These are phyloP conservation scores for Thraustotheca clavata DNA, from an alignment of 352 stramenopile species.

Conservation along the genomic window DNA sequence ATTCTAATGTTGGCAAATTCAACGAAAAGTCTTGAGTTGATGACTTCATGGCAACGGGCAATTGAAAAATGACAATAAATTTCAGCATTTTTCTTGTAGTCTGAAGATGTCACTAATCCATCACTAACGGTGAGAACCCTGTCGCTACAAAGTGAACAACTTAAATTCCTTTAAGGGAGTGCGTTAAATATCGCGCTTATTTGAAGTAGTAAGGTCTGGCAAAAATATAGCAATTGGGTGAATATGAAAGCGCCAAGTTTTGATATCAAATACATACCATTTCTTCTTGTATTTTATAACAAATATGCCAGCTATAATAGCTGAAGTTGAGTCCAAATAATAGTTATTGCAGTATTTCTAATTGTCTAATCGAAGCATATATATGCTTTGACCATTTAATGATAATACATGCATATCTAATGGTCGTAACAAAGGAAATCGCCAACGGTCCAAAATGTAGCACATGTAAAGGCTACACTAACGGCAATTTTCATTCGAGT, in stretches of 20 bases:
- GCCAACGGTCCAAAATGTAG: background rate
- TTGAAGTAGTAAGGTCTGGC: no score
- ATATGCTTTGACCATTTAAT: background rate
- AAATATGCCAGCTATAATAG: constrained; percentile 5
- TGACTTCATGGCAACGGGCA: no score
- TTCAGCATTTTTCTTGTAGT: no score
- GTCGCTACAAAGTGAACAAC: no score
- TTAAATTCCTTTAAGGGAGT: no score
- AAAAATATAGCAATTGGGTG: no score
- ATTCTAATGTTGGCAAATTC: no score
- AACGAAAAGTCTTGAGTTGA: no score
- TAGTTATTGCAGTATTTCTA: background rate
- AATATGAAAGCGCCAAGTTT: constrained; percentile 3
- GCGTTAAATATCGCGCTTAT: no score
- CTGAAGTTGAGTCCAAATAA: constrained; percentile 18
- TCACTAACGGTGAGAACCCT: no score
- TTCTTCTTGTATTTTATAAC: background rate
- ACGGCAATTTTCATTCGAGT: background rate
- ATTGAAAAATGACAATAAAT: no score
- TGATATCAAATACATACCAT: constrained; percentile 19
- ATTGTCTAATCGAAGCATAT: background rate
- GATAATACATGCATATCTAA: background rate
- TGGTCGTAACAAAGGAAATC: background rate
- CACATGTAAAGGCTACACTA: background rate
- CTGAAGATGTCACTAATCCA: no score